Percentiles rank a stretch among this genome's conserved stretches.
These are phyloP conservation scores for Dioscorea cayenensis DNA, from an alignment of 116 monocot species.

Conservation along the genomic window DNA sequence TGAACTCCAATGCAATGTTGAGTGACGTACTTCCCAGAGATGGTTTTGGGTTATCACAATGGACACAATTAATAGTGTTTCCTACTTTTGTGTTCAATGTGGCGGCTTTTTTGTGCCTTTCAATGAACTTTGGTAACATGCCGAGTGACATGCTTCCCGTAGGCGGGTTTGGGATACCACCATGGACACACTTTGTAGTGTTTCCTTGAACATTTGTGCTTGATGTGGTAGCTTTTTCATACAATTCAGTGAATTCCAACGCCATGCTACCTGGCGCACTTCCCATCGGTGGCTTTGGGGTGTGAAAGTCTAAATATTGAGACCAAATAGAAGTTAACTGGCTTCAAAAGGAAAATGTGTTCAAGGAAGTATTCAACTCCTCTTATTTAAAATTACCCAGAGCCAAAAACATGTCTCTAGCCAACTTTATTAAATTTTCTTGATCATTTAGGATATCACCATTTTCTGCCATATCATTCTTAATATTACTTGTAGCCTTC, in stretches of 20 bases:
- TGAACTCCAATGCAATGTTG: background rate
- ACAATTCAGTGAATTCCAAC: background rate
- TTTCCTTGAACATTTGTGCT: background rate
- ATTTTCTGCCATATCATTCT: constrained; percentile 4
- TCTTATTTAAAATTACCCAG: constrained; percentile 20
- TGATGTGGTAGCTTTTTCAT: background rate
- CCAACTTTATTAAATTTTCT: background rate
- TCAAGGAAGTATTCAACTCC: background rate
- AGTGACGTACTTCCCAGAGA: background rate
- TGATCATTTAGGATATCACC: constrained; percentile 2
- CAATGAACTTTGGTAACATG: background rate
- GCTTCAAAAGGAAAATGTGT: background rate
- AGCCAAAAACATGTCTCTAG: constrained; percentile 8
- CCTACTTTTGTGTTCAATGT: background rate
- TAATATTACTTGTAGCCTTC: constrained; percentile 19
- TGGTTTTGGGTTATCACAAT: background rate
- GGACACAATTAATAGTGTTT: background rate
- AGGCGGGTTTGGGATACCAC: constrained; percentile 3
- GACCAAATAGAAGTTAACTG: background rate
- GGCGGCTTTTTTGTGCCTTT: constrained; percentile 1
- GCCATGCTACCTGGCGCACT: background rate
- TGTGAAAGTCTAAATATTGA: constrained; percentile 18
- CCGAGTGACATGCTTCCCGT: background rate
- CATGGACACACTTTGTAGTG: background rate
- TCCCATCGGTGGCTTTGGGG: constrained; percentile 1